phyloP scores from a whole-genome alignment of 2,329 filamentous ascomycete species.

The Penicillium occitanis region DNA sequence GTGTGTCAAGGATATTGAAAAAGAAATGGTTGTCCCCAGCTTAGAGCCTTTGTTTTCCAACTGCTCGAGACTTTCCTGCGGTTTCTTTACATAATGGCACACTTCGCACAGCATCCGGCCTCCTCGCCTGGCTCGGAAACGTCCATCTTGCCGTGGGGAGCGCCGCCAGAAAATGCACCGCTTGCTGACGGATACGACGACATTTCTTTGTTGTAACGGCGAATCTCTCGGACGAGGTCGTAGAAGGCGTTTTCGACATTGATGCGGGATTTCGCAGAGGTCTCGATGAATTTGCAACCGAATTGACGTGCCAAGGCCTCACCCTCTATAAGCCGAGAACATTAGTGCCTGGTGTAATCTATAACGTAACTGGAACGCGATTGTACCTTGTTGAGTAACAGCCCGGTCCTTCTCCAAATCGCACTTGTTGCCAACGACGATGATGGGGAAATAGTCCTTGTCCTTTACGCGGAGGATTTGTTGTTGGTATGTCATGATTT shows the following conservation, averaged over 20 bases:
- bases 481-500: constrained; percentile 98
- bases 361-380: neutral
- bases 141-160: constrained; percentile 69
- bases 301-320: constrained; percentile 82
- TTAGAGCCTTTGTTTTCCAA: no score
- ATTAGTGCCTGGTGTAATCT: neutral
- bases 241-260: constrained; percentile 99
- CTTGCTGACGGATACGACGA: constrained; percentile 77
- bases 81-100: constrained; percentile 74
- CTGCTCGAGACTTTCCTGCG: neutral
- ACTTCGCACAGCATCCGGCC: constrained; percentile 78
- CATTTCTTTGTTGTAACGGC: constrained; percentile 98
- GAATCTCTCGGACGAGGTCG: constrained; percentile 96
- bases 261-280: constrained; percentile 94
- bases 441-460: constrained; percentile 99
- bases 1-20: constrained; percentile 3
- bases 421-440: constrained; percentile 98
- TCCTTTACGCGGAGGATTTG: constrained; percentile 98
- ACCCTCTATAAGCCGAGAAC: constrained; percentile 64
- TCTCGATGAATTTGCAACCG: constrained; percentile 98
- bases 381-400: constrained; percentile 84
- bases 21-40: neutral
- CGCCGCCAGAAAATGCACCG: constrained; percentile 60
- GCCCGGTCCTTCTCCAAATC: constrained; percentile 92
- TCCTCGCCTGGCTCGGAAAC: constrained; percentile 58